Evolutionary conservation across 2,329 filamentous ascomycete genomes (phyloP).

Genomic region (Fusarium temperatum): DNA sequence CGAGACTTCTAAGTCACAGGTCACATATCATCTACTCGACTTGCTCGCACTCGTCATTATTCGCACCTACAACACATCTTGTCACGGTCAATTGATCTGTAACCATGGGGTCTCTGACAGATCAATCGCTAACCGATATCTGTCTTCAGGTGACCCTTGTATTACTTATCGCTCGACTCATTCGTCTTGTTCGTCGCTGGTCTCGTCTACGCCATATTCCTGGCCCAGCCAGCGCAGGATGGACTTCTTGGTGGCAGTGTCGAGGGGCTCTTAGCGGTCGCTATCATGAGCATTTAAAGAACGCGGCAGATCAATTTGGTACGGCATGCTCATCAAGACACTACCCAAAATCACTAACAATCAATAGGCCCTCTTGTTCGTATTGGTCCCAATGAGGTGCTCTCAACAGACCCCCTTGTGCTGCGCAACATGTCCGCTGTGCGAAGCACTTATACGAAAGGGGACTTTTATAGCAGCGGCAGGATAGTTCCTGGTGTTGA

Average conservation of each 20-base stretch:
- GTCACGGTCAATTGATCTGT: neutral
- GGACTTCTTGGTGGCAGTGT: constrained; percentile 46
- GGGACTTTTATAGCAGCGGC: constrained; percentile 58
- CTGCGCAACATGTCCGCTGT: constrained; percentile 50
- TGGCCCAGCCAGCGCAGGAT: constrained; percentile 37
- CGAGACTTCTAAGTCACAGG: neutral
- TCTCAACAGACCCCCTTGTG: constrained; percentile 52
- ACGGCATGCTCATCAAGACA: neutral
- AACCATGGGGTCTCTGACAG: constrained; percentile 23
- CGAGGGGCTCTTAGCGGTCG: constrained; percentile 39
- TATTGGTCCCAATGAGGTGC: constrained; percentile 54
- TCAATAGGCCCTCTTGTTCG: constrained; percentile 49
- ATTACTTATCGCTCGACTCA: neutral
- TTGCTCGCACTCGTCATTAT: neutral
- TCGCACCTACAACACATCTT: neutral
- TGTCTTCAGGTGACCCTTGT: neutral
- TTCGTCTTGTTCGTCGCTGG: constrained; percentile 34
- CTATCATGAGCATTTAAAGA: constrained; percentile 42
- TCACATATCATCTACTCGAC: neutral
- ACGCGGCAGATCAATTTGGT: constrained; percentile 41
- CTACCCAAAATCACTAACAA: neutral
- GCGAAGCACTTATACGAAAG: constrained; percentile 49
- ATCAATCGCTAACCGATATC: neutral
- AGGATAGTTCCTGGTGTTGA: constrained; percentile 63
- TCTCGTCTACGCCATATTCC: constrained; percentile 43